Conservation (phyloP, 2,329 filamentous ascomycete genomes). For the Fusarium sp. region DNA sequence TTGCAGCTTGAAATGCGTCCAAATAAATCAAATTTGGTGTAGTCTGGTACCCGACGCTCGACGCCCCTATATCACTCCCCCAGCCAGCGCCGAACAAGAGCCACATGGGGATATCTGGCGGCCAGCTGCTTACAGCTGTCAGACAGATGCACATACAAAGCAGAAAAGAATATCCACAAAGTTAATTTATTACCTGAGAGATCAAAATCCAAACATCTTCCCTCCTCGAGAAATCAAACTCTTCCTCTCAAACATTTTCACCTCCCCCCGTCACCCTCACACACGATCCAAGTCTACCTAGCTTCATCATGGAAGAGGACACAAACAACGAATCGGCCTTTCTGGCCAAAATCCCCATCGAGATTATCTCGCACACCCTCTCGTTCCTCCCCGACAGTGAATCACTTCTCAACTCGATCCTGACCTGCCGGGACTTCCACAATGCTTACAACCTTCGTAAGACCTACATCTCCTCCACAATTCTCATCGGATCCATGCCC, state of each 20-base stretch:
- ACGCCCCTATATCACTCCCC: background rate
- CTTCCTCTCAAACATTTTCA: background rate
- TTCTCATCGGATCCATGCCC: slow-evolving; percentile 21
- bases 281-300: background rate
- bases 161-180: background rate
- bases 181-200: background rate
- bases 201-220: background rate
- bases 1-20: background rate
- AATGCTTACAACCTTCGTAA: slow-evolving; percentile 3
- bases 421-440: slow-evolving; percentile 9
- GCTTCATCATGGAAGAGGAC: background rate
- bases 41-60: background rate
- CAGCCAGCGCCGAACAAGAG: background rate
- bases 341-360: background rate
- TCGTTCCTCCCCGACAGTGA: slow-evolving; percentile 9
- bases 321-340: background rate
- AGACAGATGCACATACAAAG: background rate
- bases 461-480: slow-evolving; percentile 1
- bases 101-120: background rate
- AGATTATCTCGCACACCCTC: slow-evolving; percentile 9
- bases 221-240: background rate
- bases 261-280: background rate
- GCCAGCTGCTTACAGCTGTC: background rate
- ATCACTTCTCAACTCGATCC: background rate
- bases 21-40: background rate